phyloP scores from a whole-genome alignment of 2,329 filamentous ascomycete genomes.

The Malbranchea cinnamomea region DNA sequence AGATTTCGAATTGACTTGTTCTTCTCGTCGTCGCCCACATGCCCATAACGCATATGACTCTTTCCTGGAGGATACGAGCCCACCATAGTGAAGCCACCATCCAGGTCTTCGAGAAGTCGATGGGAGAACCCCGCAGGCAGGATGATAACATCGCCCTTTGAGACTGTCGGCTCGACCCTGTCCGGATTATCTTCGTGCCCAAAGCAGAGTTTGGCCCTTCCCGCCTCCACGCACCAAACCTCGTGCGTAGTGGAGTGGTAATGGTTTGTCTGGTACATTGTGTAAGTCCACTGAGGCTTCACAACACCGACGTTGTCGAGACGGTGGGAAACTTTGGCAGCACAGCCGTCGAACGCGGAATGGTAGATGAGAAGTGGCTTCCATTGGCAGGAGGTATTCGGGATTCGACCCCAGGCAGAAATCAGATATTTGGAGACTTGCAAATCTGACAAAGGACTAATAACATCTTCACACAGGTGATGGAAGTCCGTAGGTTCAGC shows the following conservation, averaged over 20 bases:
- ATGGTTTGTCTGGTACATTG: slow-evolving; percentile 52
- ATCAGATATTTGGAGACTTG: slow-evolving; percentile 45
- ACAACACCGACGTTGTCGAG: slow-evolving; percentile 40
- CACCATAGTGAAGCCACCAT: slow-evolving; percentile 48
- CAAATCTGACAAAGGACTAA: slow-evolving; percentile 36
- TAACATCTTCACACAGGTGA: too few species aligned
- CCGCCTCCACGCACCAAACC: slow-evolving; percentile 45
- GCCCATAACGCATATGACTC: slow-evolving; percentile 59
- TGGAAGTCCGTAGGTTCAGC: too few species aligned
- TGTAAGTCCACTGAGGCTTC: slow-evolving; percentile 50
- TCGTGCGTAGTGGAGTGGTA: slow-evolving; percentile 56
- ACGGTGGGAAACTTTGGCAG: slow-evolving; percentile 41
- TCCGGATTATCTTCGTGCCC: slow-evolving; percentile 47
- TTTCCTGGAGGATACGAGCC: slow-evolving; percentile 46
- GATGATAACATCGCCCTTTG: slow-evolving; percentile 48
- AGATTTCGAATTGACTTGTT: slow-evolving; percentile 34
- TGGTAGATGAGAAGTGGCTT: slow-evolving; percentile 55
- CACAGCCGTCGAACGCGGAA: slow-evolving; percentile 36
- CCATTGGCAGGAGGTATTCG: slow-evolving; percentile 50
- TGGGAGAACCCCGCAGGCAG: slow-evolving; percentile 53
- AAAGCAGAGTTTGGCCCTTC: slow-evolving; percentile 48
- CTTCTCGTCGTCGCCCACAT: slow-evolving; percentile 35
- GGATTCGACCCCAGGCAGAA: slow-evolving; percentile 39
- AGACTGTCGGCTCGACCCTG: slow-evolving; percentile 40
- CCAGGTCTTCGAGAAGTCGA: slow-evolving; percentile 42